Percentiles rank a stretch among this genome's conserved stretches.
Conservation (phyloP, 139 green algal genomes). For the Micractinium conductrix region DNA sequence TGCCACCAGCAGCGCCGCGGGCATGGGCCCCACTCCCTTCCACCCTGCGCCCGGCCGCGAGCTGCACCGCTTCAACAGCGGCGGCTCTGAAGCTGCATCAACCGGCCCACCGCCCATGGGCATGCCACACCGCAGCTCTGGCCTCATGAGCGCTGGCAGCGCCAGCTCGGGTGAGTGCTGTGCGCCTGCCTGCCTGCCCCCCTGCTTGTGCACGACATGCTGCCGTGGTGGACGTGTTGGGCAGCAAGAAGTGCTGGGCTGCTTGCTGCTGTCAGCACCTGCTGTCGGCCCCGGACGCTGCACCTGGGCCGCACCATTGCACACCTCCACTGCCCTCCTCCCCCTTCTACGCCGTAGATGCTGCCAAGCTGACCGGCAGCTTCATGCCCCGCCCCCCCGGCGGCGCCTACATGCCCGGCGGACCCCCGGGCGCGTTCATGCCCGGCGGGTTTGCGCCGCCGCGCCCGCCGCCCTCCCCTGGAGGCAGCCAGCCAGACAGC, state of each 20-base stretch:
- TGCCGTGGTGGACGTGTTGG: too few relatives aligned
- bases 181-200: background rate
- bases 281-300: background rate
- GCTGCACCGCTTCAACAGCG: background rate
- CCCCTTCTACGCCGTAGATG: background rate
- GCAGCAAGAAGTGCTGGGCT: background rate
- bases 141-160: background rate
- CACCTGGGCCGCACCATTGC: background rate
- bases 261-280: background rate
- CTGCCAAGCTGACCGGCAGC: background rate
- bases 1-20: background rate
- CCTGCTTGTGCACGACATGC: background rate
- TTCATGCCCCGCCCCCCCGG: background rate
- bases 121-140: background rate
- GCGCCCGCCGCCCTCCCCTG: slow-evolving; percentile 4
- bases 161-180: background rate
- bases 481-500: slow-evolving; percentile 1
- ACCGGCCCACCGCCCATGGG: background rate
- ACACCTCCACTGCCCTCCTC: background rate
- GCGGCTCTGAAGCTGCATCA: background rate
- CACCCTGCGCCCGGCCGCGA: background rate
- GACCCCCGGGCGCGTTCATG: background rate
- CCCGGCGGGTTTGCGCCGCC: slow-evolving; percentile 4
- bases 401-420: background rate
- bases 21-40: background rate